A percentile compares a stretch with the other conserved stretches of the same genome.
Evolutionary conservation across 192 early-diverging fungal species (phyloP).

Genomic region (Entomortierella beljakovae): DNA sequence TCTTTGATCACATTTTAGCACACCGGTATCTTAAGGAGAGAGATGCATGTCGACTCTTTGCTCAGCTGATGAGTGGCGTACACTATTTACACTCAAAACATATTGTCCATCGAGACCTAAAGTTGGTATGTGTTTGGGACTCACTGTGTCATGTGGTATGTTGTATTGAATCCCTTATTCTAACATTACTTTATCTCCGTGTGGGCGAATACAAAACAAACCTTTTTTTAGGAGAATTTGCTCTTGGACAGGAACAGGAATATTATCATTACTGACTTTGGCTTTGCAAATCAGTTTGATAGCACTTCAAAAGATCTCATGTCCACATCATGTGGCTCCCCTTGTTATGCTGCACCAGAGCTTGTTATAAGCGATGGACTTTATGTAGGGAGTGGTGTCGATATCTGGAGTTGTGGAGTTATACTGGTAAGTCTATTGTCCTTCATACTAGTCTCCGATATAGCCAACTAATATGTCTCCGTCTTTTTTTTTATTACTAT

Average conservation of each 20-base stretch:
- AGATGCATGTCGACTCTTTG: slow-evolving; percentile 92
- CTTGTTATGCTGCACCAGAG: slow-evolving; percentile 99
- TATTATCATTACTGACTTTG: slow-evolving; percentile 98
- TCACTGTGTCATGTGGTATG: not conserved
- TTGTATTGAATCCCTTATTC: not conserved
- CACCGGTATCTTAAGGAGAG: slow-evolving; percentile 92
- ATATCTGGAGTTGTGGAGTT: slow-evolving; percentile 99
- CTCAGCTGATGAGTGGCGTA: slow-evolving; percentile 93
- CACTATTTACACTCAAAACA: slow-evolving; percentile 92
- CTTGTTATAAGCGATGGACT: slow-evolving; percentile 96
- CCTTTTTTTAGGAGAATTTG: slow-evolving; percentile 98
- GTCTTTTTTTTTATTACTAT: not conserved
- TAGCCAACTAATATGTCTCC: not conserved
- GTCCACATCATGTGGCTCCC: slow-evolving; percentile 96
- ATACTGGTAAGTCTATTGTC: slow-evolving; percentile 73
- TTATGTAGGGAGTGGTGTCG: slow-evolving; percentile 95
- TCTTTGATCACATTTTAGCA: slow-evolving; percentile 97
- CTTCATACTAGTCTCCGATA: not conserved
- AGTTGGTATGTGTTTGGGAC: slow-evolving; percentile 73
- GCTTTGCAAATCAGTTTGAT: slow-evolving; percentile 93
- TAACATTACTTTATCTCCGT: not conserved
- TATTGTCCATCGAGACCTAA: slow-evolving; percentile 98
- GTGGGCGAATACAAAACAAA: too few species aligned
- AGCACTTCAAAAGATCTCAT: slow-evolving; percentile 82
- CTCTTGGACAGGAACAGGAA: slow-evolving; percentile 92